Conservation (phyloP, 495 filamentous ascomycete genomes). For the Xylaria cubensis region DNA sequence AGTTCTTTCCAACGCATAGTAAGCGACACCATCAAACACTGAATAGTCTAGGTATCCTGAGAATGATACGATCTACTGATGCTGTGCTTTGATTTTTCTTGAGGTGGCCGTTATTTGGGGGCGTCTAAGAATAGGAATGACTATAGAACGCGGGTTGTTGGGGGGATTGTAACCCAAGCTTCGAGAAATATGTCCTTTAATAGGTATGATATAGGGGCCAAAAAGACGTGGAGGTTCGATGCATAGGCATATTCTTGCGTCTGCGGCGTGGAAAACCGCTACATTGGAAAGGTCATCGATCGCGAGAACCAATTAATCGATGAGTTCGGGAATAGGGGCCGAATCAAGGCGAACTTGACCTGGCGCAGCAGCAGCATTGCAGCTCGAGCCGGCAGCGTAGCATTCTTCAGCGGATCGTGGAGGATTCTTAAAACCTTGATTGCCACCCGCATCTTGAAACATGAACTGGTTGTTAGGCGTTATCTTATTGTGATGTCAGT, state of each 20-base stretch:
- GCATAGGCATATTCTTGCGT: slow-evolving; percentile 5
- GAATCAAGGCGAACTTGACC: not conserved
- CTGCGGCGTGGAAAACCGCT: not conserved
- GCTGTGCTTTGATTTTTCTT: not conserved
- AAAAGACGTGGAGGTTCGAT: not conserved
- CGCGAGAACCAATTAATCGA: slow-evolving; percentile 13
- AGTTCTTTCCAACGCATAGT: not conserved
- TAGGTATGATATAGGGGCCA: slow-evolving; percentile 6
- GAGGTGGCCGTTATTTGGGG: not conserved
- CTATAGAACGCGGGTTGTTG: not conserved
- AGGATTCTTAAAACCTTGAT: slow-evolving; percentile 4
- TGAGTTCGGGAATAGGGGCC: slow-evolving; percentile 20
- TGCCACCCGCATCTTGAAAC: slow-evolving; percentile 23
- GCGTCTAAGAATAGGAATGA: slow-evolving; percentile 15
- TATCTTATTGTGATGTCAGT: slow-evolving; percentile 18
- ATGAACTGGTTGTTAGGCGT: slow-evolving; percentile 9
- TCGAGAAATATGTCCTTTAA: slow-evolving; percentile 9
- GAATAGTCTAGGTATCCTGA: not conserved
- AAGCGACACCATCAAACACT: not conserved
- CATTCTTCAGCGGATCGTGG: slow-evolving; percentile 24
- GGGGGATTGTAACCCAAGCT: slow-evolving; percentile 15
- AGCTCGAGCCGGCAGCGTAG: slow-evolving; percentile 17
- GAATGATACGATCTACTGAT: not conserved
- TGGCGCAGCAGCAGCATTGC: slow-evolving; percentile 16
- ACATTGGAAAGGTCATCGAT: not conserved